Percentiles rank a stretch among this genome's conserved stretches.
Conservation (phyloP, 129 eudicot genomes). For the Helianthus tuberosus region DNA sequence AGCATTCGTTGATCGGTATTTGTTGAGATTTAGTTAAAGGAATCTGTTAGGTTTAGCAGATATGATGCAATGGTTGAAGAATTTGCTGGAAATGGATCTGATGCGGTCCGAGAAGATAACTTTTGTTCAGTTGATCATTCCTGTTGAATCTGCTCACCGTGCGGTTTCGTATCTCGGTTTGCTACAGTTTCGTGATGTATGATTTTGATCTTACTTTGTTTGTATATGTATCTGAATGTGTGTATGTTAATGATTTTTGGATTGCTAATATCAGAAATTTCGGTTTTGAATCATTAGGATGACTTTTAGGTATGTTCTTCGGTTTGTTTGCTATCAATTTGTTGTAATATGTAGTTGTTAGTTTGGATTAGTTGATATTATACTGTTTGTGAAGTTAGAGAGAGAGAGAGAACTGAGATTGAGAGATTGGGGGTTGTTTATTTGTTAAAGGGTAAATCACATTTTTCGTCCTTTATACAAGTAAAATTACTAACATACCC, state of each 20-base stretch:
- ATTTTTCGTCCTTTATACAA: too few relatives aligned
- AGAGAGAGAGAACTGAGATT: too few relatives aligned
- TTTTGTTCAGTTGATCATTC: conserved; percentile 77
- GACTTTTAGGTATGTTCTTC: conserved; percentile 1
- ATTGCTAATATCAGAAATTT: conserved; percentile 6
- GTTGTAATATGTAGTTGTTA: too few relatives aligned
- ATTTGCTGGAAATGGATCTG: conserved; percentile 88
- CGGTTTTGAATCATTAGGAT: too few relatives aligned
- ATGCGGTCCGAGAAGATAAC: conserved; percentile 99
- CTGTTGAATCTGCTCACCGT: conserved; percentile 96
- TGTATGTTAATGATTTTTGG: conserved; percentile 13
- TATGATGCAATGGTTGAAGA: conserved; percentile 67
- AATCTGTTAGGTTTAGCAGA: conserved; percentile 4
- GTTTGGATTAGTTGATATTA: neutral
- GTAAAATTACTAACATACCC: too few relatives aligned
- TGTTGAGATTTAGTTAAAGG: conserved; percentile 18
- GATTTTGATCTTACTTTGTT: conserved; percentile 17
- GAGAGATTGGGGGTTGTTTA: too few relatives aligned
- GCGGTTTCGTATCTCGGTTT: conserved; percentile 89
- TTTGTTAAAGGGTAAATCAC: too few relatives aligned
- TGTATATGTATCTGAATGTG: conserved; percentile 11
- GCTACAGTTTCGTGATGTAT: conserved; percentile 86
- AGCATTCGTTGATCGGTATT: conserved; percentile 1
- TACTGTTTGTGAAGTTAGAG: neutral
- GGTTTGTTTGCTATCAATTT: neutral